These are phyloP conservation scores for Cladosporium phlei DNA, from an alignment of 2,329 filamentous ascomycete species.

Conservation along the genomic window DNA sequence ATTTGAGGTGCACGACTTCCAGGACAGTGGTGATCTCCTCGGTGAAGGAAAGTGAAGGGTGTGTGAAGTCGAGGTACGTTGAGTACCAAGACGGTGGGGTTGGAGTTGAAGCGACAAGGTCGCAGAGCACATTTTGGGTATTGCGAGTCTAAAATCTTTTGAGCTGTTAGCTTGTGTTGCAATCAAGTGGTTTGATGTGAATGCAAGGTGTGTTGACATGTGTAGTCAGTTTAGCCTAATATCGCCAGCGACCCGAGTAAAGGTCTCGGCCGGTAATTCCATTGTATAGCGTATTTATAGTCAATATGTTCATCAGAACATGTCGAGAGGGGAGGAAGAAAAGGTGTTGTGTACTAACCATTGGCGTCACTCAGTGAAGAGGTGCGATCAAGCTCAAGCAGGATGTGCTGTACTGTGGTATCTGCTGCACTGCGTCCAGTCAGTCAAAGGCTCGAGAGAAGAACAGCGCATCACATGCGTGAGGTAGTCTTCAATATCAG, in stretches of 20 bases:
- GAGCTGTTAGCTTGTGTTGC: constrained; percentile 6
- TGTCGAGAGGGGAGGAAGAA: not conserved
- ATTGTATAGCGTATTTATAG: constrained; percentile 70
- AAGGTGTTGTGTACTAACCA: constrained; percentile 4
- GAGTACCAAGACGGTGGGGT: no score
- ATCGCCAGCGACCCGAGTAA: constrained; percentile 61
- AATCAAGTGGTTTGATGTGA: constrained; percentile 1
- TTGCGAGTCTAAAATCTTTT: not conserved
- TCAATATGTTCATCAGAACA: constrained; percentile 54
- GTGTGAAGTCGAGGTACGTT: not conserved
- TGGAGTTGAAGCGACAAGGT: not conserved
- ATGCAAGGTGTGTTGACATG: constrained; percentile 5
- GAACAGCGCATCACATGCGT: not conserved
- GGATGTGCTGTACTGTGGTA: not conserved
- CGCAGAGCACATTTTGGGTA: no score
- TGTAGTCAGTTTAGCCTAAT: constrained; percentile 41
- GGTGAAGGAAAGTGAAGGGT: not conserved
- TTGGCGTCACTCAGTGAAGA: constrained; percentile 1
- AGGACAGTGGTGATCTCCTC: not conserved
- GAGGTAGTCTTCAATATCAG: constrained; percentile 50
- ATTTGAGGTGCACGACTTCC: not conserved
- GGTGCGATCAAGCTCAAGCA: not conserved
- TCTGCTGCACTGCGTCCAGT: constrained; percentile 8
- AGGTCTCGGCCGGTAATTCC: constrained; percentile 81
- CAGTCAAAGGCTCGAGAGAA: not conserved